A percentile compares a stretch with the other conserved stretches of the same genome.
Conservation (phyloP, 345 rosid genomes). For the Limnanthes douglasii region DNA sequence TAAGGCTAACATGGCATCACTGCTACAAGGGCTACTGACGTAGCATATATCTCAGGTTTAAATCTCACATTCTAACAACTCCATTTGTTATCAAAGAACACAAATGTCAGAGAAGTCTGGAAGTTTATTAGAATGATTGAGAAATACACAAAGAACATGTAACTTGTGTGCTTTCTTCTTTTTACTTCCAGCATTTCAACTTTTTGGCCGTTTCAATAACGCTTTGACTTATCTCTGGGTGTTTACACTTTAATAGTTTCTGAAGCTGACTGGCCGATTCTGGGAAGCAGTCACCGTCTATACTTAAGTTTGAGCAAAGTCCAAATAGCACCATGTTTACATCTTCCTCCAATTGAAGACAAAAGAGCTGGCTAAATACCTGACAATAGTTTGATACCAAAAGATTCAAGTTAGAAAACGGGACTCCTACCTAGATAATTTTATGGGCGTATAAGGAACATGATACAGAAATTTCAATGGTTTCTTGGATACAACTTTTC, state of each 20-base stretch:
- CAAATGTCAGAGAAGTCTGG: too few species aligned
- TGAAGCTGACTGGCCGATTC: slow-evolving; percentile 28
- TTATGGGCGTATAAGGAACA: too few species aligned
- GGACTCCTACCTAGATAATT: too few species aligned
- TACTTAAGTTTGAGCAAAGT: slow-evolving; percentile 28
- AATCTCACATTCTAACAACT: too few species aligned
- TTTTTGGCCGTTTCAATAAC: slow-evolving; percentile 44
- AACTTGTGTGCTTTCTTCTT: too few species aligned
- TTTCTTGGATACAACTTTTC: too few species aligned
- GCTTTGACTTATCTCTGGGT: slow-evolving; percentile 38
- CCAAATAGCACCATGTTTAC: slow-evolving; percentile 65
- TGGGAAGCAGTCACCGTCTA: slow-evolving; percentile 26
- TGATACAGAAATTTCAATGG: too few species aligned
- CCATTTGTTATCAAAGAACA: too few species aligned
- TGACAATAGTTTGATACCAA: slow-evolving; percentile 4
- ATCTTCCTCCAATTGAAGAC: slow-evolving; percentile 79
- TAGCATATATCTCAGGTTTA: too few species aligned
- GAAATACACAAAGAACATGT: neutral
- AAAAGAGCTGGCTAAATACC: slow-evolving; percentile 58
- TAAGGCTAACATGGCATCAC: too few species aligned
- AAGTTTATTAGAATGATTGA: too few species aligned
- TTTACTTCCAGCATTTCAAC: slow-evolving; percentile 36
- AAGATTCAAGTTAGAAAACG: neutral
- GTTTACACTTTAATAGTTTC: slow-evolving; percentile 35
- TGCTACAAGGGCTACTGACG: too few species aligned